phyloP scores from a whole-genome alignment of 352 stramenopile genomes.

The Globisporangium camurandrum region DNA sequence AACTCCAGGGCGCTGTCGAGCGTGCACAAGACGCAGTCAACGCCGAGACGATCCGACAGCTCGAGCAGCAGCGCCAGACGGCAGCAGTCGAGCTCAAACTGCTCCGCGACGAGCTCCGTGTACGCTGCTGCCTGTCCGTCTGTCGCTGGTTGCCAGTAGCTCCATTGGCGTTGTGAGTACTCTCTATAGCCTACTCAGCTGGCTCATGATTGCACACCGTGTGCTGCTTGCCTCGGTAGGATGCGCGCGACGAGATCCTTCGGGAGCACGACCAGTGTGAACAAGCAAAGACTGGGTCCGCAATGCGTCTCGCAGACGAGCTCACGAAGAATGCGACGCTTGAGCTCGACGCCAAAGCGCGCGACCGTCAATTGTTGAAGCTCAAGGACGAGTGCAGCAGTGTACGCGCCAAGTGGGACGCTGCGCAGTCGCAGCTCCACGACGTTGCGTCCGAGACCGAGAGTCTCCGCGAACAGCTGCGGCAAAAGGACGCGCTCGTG shows the following conservation, averaged over 20 bases:
- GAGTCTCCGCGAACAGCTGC: constrained; percentile 55
- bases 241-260: constrained; percentile 43
- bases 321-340: constrained; percentile 29
- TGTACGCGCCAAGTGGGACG: constrained; percentile 39
- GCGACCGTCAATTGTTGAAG: constrained; percentile 29
- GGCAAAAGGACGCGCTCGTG: constrained; percentile 65
- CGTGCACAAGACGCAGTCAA: constrained; percentile 23
- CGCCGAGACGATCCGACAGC: constrained; percentile 31
- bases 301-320: constrained; percentile 43
- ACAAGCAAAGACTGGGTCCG: constrained; percentile 29
- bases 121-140: too few relatives aligned
- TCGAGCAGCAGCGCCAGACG: constrained; percentile 48
- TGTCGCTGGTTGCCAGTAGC: too few relatives aligned
- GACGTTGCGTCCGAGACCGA: constrained; percentile 47
- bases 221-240: constrained; percentile 15
- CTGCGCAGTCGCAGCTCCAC: constrained; percentile 49
- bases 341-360: constrained; percentile 55
- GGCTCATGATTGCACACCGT: too few relatives aligned
- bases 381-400: constrained; percentile 43
- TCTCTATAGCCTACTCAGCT: too few relatives aligned
- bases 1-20: constrained; percentile 41
- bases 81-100: constrained; percentile 55
- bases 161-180: too few relatives aligned
- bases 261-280: constrained; percentile 22
- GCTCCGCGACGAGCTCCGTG: constrained; percentile 51